phyloP scores from a whole-genome alignment of 2,329 filamentous ascomycete genomes.

The Apiospora rasikravindrae region DNA sequence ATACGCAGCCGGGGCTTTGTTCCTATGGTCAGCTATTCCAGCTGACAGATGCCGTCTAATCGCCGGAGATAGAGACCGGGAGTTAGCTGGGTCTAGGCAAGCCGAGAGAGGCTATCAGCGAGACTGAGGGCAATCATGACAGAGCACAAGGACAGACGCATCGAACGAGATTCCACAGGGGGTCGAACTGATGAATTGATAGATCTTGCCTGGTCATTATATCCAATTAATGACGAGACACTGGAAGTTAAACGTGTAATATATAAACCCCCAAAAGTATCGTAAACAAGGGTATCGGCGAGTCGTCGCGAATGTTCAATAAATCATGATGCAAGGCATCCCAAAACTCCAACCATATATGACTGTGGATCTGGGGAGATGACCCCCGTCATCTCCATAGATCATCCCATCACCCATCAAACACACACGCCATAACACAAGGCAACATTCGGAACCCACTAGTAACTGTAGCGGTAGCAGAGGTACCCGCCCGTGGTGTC shows the following conservation, averaged over 20 bases:
- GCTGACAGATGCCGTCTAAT: not conserved
- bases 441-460: slow-evolving; percentile 4
- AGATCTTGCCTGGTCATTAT: not conserved
- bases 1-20: not conserved
- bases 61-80: too few relatives aligned
- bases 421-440: not conserved
- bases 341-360: not conserved
- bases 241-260: not conserved
- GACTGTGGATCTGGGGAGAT: not conserved
- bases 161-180: not conserved
- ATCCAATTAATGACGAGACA: slow-evolving; percentile 16
- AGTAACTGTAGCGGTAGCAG: slow-evolving; percentile 41
- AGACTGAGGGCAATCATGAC: not conserved
- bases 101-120: too few relatives aligned
- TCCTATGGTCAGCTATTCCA: not conserved
- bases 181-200: not conserved
- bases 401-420: not conserved
- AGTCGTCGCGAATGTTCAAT: not conserved
- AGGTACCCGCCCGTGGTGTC: slow-evolving; percentile 36
- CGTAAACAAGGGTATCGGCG: slow-evolving; percentile 11
- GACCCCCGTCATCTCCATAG: not conserved
- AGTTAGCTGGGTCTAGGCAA: not conserved
- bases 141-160: not conserved
- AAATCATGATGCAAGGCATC: not conserved
- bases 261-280: not conserved